Evolutionary conservation across 139 green algal genomes (phyloP).

Genomic region (Chloropicon primus): DNA sequence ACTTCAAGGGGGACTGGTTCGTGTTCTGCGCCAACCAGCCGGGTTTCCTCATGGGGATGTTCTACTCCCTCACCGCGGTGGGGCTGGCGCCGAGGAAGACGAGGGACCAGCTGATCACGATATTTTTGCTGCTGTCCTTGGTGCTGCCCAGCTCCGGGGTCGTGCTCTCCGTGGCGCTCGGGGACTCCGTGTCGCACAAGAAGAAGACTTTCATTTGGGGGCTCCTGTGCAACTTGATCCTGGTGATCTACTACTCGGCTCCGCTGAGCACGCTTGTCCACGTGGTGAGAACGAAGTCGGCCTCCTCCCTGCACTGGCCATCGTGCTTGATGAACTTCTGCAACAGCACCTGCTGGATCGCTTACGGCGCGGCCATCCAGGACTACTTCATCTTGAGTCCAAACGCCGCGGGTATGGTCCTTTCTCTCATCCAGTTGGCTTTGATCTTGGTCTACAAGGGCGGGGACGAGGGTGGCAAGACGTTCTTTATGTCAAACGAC

Average conservation of each 20-base stretch:
- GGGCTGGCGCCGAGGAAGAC: background rate
- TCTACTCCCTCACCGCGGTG: slow-evolving; percentile 1
- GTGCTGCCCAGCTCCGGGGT: background rate
- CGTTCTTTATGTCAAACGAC: background rate
- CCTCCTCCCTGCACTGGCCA: background rate
- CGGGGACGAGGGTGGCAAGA: background rate
- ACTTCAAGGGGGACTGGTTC: slow-evolving; percentile 3
- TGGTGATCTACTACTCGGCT: background rate
- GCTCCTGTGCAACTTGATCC: background rate
- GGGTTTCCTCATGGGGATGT: slow-evolving; percentile 4
- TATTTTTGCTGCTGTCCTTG: background rate
- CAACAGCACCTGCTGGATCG: background rate
- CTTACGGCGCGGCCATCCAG: background rate
- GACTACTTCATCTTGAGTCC: background rate
- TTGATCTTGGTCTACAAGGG: background rate
- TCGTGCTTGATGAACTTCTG: background rate
- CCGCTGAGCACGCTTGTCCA: background rate
- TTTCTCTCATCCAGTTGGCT: background rate
- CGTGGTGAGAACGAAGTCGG: background rate
- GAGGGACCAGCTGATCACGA: background rate
- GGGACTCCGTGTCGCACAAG: background rate
- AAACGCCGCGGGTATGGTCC: background rate
- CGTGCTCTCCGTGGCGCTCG: background rate
- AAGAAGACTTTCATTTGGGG: background rate
- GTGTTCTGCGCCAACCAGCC: background rate